phyloP scores from a whole-genome alignment of 805 yeast genomes.

The Tetrapisispora nanseiensis region DNA sequence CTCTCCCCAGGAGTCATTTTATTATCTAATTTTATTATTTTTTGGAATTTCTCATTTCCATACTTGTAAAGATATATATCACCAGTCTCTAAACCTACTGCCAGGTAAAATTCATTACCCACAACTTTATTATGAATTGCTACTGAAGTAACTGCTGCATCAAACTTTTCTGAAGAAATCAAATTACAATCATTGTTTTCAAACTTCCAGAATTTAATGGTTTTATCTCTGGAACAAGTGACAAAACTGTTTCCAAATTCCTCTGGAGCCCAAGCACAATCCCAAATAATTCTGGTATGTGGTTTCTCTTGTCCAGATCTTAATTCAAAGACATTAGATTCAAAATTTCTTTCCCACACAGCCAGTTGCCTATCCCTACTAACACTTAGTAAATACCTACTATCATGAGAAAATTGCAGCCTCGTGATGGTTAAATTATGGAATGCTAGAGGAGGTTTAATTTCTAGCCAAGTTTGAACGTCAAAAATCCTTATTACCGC shows the following conservation, averaged over 20 bases:
- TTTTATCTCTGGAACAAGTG: constrained; percentile 82
- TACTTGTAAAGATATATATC: constrained; percentile 38
- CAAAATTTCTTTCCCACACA: constrained; percentile 48
- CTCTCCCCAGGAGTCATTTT: constrained; percentile 49
- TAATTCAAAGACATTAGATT: constrained; percentile 33
- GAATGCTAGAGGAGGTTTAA: constrained; percentile 46
- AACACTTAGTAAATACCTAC: constrained; percentile 57
- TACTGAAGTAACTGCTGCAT: constrained; percentile 57
- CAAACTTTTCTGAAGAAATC: constrained; percentile 36
- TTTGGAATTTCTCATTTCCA: constrained; percentile 21
- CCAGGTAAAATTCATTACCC: constrained; percentile 33
- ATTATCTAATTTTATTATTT: constrained; percentile 30
- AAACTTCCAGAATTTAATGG: constrained; percentile 62
- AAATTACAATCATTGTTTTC: constrained; percentile 29
- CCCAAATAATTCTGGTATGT: constrained; percentile 91
- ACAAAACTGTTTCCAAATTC: constrained; percentile 43
- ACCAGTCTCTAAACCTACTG: constrained; percentile 69
- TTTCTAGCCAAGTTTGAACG: constrained; percentile 50
- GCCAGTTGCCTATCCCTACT: constrained; percentile 85
- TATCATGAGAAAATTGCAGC: constrained; percentile 63
- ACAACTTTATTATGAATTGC: constrained; percentile 34
- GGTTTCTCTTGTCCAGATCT: constrained; percentile 50
- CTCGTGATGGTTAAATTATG: constrained; percentile 84
- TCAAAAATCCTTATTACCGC: constrained; percentile 77
- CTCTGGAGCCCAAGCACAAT: constrained; percentile 75